Evolutionary conservation across 208 protist genomes (phyloP), one percentile per base, ranked within the genome.

Genomic region (Acanthamoeba healyi): DNA sequence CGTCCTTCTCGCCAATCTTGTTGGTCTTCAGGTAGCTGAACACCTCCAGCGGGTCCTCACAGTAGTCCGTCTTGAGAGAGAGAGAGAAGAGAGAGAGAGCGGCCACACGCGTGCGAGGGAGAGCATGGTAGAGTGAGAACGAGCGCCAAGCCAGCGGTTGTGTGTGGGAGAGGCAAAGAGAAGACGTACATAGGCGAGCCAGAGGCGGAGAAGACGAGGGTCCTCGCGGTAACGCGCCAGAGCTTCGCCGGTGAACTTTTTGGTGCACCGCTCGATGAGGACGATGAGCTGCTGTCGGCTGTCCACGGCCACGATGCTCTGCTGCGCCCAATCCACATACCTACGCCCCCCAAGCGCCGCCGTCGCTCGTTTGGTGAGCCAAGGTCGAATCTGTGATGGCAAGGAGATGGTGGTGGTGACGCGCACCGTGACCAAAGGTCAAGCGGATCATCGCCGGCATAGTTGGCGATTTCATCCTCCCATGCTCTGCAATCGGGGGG

Each of bases 11-110:
- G 9, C 61, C 61, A 36, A 70, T 70, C 29, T 70, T 70, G 61
- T 70, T 70, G 61, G 14, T 70, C 22, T 70, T 70, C 61, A 70
- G 61, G 29, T 70, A 70, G 61, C n/a, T 70, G 61, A 70, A 70
- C 29, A 70, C 61, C 61, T 29, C 61, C 61, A 70, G 29, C 26
- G 61, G 61, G 29, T 70, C 61, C 6, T 70, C 61, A 34, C 61
- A 70, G 61, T 70, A 70, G 22, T 70, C 61, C 61, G 61, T 70
- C 61, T 70, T n/a, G n/a, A n/a, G n/a, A n/a, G n/a, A n/a, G n/a
- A n/a, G n/a, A n/a, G n/a, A n/a, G n/a, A n/a, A n/a, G n/a, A n/a
- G n/a, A n/a, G n/a, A n/a, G n/a, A n/a, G n/a, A n/a, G n/a, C n/a
- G n/a, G n/a, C n/a, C n/a, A n/a, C n/a, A n/a, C n/a, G n/a, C n/a